A percentile compares a stretch with the other conserved stretches of the same genome.
Conservation (phyloP, 2,329 filamentous ascomycete genomes). For the Mariannaea elegans region DNA sequence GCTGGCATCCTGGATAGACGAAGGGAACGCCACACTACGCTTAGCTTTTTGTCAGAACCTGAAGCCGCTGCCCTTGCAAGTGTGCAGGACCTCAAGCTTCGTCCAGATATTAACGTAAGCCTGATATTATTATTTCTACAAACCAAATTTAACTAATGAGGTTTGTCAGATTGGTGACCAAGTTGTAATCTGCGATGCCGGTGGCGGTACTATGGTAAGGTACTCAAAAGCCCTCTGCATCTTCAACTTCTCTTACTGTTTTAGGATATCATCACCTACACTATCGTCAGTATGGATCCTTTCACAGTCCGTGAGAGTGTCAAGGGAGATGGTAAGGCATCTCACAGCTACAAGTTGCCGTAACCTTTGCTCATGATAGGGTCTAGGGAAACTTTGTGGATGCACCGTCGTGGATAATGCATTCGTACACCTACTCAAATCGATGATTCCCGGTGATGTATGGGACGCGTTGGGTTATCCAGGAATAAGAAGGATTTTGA, state of each 20-base stretch:
- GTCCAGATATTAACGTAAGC: constrained; percentile 34
- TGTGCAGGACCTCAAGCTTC: constrained; percentile 40
- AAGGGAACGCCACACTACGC: constrained; percentile 39
- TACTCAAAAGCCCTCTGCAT: neutral
- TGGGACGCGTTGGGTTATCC: constrained; percentile 23
- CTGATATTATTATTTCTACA: neutral
- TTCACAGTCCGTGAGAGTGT: constrained; percentile 49
- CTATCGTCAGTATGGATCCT: constrained; percentile 35
- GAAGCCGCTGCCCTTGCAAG: constrained; percentile 56
- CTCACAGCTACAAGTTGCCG: neutral
- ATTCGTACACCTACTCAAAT: constrained; percentile 42
- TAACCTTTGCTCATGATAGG: neutral
- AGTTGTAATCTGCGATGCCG: constrained; percentile 50
- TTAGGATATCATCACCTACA: constrained; percentile 54
- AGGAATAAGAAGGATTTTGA: constrained; percentile 29
- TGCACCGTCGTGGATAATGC: constrained; percentile 52
- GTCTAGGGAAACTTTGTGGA: constrained; percentile 50
- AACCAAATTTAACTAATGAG: neutral
- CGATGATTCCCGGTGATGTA: neutral
- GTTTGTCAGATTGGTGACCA: constrained; percentile 30
- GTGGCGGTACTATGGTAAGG: constrained; percentile 48
- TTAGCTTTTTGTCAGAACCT: constrained; percentile 53
- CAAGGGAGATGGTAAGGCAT: constrained; percentile 46
- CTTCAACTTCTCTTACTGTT: neutral
- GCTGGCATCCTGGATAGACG: constrained; percentile 49